Evolutionary conservation across 768 basidiomycete genomes (phyloP).

Genomic region (Termitomyces bulborhizus): DNA sequence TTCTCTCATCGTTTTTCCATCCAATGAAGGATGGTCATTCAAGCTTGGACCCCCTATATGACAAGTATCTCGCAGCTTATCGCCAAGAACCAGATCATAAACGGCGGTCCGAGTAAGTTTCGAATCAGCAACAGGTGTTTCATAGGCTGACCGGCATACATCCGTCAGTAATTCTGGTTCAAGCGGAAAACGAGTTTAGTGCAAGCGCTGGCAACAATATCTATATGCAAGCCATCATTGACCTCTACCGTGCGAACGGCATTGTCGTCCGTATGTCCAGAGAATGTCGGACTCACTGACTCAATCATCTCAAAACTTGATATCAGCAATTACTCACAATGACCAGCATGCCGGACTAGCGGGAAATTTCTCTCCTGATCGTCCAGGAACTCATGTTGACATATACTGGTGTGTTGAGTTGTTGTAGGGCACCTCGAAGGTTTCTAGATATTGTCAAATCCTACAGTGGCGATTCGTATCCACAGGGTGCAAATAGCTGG

Average conservation of each 20-base stretch:
- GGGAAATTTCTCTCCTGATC: constrained; percentile 46
- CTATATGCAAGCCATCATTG: constrained; percentile 45
- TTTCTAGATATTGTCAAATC: background rate
- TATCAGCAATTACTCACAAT: constrained; percentile 40
- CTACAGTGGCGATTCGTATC: constrained; percentile 44
- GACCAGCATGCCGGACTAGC: constrained; percentile 41
- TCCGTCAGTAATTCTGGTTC: constrained; percentile 36
- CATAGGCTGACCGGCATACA: background rate
- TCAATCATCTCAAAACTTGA: background rate
- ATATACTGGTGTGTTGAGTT: constrained; percentile 38
- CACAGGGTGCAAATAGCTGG: constrained; percentile 42
- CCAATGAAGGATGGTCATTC: background rate
- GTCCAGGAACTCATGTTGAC: constrained; percentile 36
- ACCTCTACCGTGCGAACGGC: constrained; percentile 38
- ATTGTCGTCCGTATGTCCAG: constrained; percentile 38
- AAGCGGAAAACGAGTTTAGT: constrained; percentile 54
- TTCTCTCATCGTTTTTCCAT: background rate
- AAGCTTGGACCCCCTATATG: constrained; percentile 54
- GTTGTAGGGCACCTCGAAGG: background rate
- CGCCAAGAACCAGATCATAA: constrained; percentile 49
- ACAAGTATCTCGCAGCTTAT: constrained; percentile 42
- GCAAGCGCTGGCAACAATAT: constrained; percentile 32
- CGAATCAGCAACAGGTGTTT: background rate
- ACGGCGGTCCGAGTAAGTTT: constrained; percentile 49
- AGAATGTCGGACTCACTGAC: background rate